Conservation (phyloP, 495 filamentous ascomycete species). For the Platismatia glauca region DNA sequence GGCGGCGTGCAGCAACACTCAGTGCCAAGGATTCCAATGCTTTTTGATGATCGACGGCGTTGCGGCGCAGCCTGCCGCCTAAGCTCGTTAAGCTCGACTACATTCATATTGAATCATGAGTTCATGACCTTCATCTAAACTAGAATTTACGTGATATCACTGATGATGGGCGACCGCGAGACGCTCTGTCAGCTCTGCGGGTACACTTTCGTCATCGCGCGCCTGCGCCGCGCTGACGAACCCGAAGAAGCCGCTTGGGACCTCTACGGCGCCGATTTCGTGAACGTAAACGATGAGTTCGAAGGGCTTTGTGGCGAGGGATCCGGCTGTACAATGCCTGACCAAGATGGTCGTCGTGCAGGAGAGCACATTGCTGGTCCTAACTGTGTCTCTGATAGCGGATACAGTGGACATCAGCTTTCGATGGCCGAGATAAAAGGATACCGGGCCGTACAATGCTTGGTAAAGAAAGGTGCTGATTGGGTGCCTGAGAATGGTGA, state of each 20-base stretch:
- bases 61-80: background rate
- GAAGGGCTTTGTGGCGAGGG: background rate
- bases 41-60: too few species aligned
- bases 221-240: background rate
- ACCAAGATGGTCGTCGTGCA: background rate
- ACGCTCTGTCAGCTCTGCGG: conserved; percentile 6
- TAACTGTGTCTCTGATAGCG: background rate
- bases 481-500: conserved; percentile 5
- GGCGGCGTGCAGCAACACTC: too few species aligned
- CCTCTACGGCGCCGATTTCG: background rate
- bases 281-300: background rate
- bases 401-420: conserved; percentile 1
- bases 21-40: too few species aligned
- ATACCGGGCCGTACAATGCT: conserved; percentile 4
- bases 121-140: background rate
- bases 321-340: background rate
- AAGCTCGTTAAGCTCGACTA: too few species aligned
- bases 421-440: conserved; percentile 5
- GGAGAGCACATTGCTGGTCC: conserved; percentile 1
- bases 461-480: background rate
- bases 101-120: too few species aligned
- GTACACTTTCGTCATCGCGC: conserved; percentile 4
- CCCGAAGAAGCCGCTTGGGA: background rate
- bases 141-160: background rate
- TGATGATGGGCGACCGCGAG: background rate